Conservation (phyloP, 306 rosid genomes). For the Coriaria nepalensis region DNA sequence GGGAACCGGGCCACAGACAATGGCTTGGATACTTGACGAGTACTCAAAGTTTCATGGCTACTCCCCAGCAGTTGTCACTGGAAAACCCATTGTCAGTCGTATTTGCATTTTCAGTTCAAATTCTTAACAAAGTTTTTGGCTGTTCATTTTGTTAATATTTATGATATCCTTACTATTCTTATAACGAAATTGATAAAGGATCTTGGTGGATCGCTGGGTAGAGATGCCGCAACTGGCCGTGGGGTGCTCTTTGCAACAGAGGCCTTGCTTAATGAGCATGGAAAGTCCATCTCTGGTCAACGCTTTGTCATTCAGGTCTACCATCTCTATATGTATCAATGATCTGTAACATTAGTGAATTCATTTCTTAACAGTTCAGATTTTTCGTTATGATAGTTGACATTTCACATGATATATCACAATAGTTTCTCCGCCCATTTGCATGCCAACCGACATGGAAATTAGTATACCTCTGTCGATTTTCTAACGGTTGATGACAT, state of each 20-base stretch:
- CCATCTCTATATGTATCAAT: too few relatives aligned
- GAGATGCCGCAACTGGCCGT: constrained; percentile 92
- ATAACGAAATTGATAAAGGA: constrained; percentile 24
- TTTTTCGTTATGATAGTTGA: too few relatives aligned
- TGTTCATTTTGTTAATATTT: neutral
- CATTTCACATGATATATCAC: too few relatives aligned
- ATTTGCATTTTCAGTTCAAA: neutral
- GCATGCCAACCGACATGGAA: too few relatives aligned
- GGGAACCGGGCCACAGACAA: constrained; percentile 99
- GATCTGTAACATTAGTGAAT: too few relatives aligned
- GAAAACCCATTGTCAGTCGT: constrained; percentile 72
- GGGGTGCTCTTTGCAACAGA: constrained; percentile 86
- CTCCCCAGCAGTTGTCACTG: constrained; percentile 89
- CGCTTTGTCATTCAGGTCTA: constrained; percentile 71
- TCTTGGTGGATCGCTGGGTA: constrained; percentile 86
- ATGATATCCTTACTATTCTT: neutral
- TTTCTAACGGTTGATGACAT: too few relatives aligned
- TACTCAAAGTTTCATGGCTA: constrained; percentile 94
- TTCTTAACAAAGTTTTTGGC: neutral
- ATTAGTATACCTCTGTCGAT: too few relatives aligned
- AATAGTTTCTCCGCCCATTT: too few relatives aligned
- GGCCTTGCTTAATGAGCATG: constrained; percentile 71
- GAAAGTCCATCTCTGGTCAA: constrained; percentile 70
- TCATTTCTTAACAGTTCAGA: too few relatives aligned
- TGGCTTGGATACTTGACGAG: constrained; percentile 98